Percentiles rank a stretch among this genome's conserved stretches.
phyloP scores from a whole-genome alignment of 129 eudicot genomes.

The Glebionis coronaria region DNA sequence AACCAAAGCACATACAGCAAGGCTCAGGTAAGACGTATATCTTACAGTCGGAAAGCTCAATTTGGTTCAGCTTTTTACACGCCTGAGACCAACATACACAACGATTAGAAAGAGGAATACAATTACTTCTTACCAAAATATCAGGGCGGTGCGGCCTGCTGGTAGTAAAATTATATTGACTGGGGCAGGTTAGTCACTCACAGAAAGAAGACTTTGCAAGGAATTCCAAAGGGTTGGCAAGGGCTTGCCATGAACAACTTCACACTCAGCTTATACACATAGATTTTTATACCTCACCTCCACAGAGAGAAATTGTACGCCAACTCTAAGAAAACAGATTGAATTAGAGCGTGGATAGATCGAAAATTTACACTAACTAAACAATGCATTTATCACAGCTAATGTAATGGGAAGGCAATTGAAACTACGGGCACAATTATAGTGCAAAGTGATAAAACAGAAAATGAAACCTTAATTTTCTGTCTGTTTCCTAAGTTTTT shows the following conservation, averaged over 20 bases:
- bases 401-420: too few relatives aligned
- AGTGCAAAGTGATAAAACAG: conserved; percentile 6
- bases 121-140: background rate
- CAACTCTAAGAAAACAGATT: conserved; percentile 39
- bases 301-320: conserved; percentile 43
- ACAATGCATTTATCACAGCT: too few relatives aligned
- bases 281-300: conserved; percentile 51
- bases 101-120: background rate
- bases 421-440: too few relatives aligned
- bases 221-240: conserved; percentile 61
- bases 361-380: too few relatives aligned
- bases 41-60: conserved; percentile 16
- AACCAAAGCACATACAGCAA: conserved; percentile 13
- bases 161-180: background rate
- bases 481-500: conserved; percentile 46
- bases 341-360: background rate
- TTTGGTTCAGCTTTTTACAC: conserved; percentile 15
- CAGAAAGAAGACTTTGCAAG: conserved; percentile 36
- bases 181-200: conserved; percentile 23
- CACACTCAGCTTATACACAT: conserved; percentile 44
- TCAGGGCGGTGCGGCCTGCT: too few relatives aligned
- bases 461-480: conserved; percentile 36
- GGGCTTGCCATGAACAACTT: conserved; percentile 59
- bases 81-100: conserved; percentile 3
- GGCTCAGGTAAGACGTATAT: conserved; percentile 16